Percentiles rank a stretch among this genome's conserved stretches.
Conservation (phyloP, 495 filamentous ascomycete genomes). For the Neurospora tetrasperma region DNA sequence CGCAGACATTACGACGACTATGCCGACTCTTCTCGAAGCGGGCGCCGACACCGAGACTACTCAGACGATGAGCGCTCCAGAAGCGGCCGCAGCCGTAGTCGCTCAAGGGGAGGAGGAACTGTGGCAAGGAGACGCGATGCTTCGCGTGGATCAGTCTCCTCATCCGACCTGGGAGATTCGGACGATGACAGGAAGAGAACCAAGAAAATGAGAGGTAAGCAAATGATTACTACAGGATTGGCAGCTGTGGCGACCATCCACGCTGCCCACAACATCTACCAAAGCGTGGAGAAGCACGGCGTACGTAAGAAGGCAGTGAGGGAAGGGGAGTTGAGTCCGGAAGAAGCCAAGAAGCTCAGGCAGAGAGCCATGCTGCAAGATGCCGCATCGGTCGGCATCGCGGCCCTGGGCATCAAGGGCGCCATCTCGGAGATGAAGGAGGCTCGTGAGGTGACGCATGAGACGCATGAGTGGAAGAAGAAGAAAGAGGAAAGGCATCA, state of each 20-base stretch:
- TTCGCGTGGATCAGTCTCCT: constrained; percentile 27
- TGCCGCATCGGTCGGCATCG: constrained; percentile 69
- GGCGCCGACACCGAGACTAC: constrained; percentile 25
- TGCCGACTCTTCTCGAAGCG: constrained; percentile 22
- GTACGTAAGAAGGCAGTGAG: constrained; percentile 57
- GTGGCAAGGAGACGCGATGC: constrained; percentile 10
- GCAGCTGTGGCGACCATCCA: constrained; percentile 85
- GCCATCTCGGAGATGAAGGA: constrained; percentile 57
- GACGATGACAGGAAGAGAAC: constrained; percentile 64
- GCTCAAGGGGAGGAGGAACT: constrained; percentile 15
- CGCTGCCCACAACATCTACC: constrained; percentile 70
- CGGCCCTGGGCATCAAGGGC: constrained; percentile 76
- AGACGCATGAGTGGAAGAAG: constrained; percentile 32
- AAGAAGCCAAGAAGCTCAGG: constrained; percentile 65
- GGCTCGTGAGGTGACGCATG: constrained; percentile 30
- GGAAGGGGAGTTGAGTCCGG: constrained; percentile 61
- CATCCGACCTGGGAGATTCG: constrained; percentile 56
- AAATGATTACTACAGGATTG: constrained; percentile 71
- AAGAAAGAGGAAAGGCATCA: constrained; percentile 31
- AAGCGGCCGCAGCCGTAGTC: constrained; percentile 28
- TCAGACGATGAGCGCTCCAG: constrained; percentile 38
- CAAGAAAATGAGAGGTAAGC: constrained; percentile 76
- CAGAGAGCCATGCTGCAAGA: constrained; percentile 67
- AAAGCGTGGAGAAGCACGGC: constrained; percentile 64
- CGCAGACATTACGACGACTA: constrained; percentile 25